These are phyloP conservation scores for Trichoderma sp. DNA, from an alignment of 2,329 filamentous ascomycete species.

Conservation along the genomic window DNA sequence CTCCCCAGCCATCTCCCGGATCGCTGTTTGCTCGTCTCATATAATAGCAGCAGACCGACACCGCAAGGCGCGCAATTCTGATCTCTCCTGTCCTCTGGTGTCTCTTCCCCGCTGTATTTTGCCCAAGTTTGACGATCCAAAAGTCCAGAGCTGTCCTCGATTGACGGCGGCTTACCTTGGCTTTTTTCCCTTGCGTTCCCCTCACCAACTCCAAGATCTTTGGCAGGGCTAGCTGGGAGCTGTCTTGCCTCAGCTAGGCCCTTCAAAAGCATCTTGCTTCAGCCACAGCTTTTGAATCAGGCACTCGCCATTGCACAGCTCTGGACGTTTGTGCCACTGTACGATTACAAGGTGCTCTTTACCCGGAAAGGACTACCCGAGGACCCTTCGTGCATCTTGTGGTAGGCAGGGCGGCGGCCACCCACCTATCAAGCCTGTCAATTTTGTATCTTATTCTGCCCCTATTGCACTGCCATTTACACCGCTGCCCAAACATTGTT, in stretches of 20 bases:
- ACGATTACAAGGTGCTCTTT: background rate
- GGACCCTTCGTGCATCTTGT: background rate
- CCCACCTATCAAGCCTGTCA: background rate
- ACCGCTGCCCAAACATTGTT: background rate
- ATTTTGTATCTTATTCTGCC: background rate
- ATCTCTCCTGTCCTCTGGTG: background rate
- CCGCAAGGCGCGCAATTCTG: background rate
- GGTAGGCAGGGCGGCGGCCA: background rate
- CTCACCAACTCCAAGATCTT: slow-evolving; percentile 3
- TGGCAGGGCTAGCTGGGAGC: background rate
- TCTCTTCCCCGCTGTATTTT: background rate
- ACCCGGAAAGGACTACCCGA: background rate
- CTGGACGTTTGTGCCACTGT: background rate
- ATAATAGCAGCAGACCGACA: background rate
- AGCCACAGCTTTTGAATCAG: slow-evolving; percentile 2
- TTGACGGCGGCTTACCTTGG: background rate
- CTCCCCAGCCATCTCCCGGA: slow-evolving; percentile 9
- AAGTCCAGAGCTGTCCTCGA: background rate
- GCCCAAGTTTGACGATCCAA: background rate
- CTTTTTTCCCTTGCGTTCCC: slow-evolving; percentile 9
- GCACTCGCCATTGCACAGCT: background rate
- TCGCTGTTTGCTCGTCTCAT: slow-evolving; percentile 5
- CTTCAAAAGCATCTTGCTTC: background rate
- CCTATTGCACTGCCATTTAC: background rate
- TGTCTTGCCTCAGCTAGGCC: slow-evolving; percentile 19